A percentile compares a stretch with the other conserved stretches of the same genome.
These are phyloP conservation scores for Rhizopogon vesiculosus DNA, from an alignment of 768 basidiomycete genomes.

Conservation along the genomic window DNA sequence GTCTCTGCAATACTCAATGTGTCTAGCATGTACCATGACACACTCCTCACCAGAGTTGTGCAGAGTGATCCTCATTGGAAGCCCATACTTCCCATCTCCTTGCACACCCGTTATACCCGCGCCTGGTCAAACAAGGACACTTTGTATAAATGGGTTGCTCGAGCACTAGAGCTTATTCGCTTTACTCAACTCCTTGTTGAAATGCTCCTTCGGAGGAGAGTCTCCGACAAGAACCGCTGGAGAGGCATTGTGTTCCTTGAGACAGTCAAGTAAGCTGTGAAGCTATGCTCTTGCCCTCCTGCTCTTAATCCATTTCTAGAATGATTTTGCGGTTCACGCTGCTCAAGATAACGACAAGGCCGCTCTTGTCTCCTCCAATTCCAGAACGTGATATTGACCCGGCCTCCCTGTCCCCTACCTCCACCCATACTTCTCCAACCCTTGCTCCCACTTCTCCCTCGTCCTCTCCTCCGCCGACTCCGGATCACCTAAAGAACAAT, in stretches of 20 bases:
- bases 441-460: slow-evolving; percentile 54
- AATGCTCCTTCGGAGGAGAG: slow-evolving; percentile 78
- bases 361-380: slow-evolving; percentile 71
- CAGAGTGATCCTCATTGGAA: slow-evolving; percentile 64
- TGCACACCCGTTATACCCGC: slow-evolving; percentile 86
- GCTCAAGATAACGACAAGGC: slow-evolving; percentile 69
- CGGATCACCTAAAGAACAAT: slow-evolving; percentile 81
- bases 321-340: slow-evolving; percentile 70
- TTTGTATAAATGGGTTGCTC: slow-evolving; percentile 75
- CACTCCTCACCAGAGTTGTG: slow-evolving; percentile 68
- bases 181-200: slow-evolving; percentile 85
- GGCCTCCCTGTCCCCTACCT: slow-evolving; percentile 51
- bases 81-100: slow-evolving; percentile 69
- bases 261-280: slow-evolving; percentile 68
- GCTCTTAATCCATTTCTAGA: slow-evolving; percentile 35
- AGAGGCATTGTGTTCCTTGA: slow-evolving; percentile 75
- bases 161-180: slow-evolving; percentile 69
- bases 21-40: slow-evolving; percentile 93
- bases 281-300: background rate
- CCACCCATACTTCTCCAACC: slow-evolving; percentile 53
- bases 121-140: slow-evolving; percentile 73
- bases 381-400: slow-evolving; percentile 90
- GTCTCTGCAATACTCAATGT: slow-evolving; percentile 87
- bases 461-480: slow-evolving; percentile 55
- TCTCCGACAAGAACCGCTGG: slow-evolving; percentile 65